Evolutionary conservation across 2,329 filamentous ascomycete genomes (phyloP).

Genomic region (Metarhizium rileyi): DNA sequence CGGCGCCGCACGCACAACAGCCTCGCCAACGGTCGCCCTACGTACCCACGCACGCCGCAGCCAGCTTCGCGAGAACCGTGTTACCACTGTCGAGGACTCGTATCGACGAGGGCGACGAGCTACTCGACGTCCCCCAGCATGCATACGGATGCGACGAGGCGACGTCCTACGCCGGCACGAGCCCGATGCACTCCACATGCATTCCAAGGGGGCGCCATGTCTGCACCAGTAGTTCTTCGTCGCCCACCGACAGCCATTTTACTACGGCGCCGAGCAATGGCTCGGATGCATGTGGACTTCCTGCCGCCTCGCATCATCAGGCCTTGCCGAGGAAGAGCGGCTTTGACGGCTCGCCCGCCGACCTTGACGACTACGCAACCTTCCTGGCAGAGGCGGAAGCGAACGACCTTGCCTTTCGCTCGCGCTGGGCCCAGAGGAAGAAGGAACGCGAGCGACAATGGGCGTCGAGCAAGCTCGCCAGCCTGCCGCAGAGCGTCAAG

Average conservation of each 20-base stretch:
- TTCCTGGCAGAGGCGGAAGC: constrained; percentile 13
- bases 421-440: constrained; percentile 2
- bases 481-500: not conserved
- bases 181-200: not conserved
- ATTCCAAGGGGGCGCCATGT: not conserved
- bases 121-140: no score
- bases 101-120: constrained; percentile 10
- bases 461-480: not conserved
- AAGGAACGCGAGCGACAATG: not conserved
- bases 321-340: no score
- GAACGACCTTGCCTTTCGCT: constrained; percentile 5
- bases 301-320: no score
- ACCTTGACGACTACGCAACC: constrained; percentile 14
- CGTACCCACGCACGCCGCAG: constrained; percentile 20
- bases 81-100: constrained; percentile 10
- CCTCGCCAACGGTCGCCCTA: constrained; percentile 8
- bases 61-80: constrained; percentile 16
- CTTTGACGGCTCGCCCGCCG: not conserved
- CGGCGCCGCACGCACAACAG: not conserved
- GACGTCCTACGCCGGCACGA: not conserved
- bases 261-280: no score
- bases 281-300: no score
- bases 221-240: no score
- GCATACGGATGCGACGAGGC: not conserved
- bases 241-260: no score